Percentiles rank a stretch among this genome's conserved stretches.
Evolutionary conservation across 106 monocot genomes (phyloP).

Genomic region (Apostasia shenzhenica): DNA sequence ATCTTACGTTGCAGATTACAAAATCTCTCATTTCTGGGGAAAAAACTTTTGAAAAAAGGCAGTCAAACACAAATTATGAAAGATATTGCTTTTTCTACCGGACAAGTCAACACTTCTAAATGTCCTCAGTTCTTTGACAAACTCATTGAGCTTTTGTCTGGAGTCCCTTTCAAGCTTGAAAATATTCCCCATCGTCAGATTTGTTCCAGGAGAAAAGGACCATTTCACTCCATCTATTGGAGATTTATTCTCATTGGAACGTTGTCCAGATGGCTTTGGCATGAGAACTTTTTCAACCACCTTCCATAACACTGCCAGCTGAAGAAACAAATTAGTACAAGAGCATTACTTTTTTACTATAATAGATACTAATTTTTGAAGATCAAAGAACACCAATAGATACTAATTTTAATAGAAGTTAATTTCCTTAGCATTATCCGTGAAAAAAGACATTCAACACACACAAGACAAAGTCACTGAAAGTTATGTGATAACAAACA

Average conservation of each 20-base stretch:
- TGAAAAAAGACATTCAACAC: background rate
- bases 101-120: conserved; percentile 88
- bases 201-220: conserved; percentile 86
- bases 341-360: background rate
- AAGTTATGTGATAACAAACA: too few relatives aligned
- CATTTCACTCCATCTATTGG: conserved; percentile 59
- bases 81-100: conserved; percentile 28
- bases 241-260: conserved; percentile 23
- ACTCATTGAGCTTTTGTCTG: conserved; percentile 78
- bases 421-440: background rate
- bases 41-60: too few relatives aligned
- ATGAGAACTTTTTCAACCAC: conserved; percentile 71
- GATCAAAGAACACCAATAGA: too few relatives aligned
- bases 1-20: too few relatives aligned
- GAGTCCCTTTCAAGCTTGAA: conserved; percentile 72
- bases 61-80: too few relatives aligned
- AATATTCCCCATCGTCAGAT: conserved; percentile 39
- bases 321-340: conserved; percentile 38
- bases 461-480: background rate
- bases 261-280: conserved; percentile 34
- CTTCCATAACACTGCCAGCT: conserved; percentile 87
- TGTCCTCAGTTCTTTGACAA: conserved; percentile 77
- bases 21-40: too few relatives aligned
- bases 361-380: background rate
- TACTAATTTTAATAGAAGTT: background rate